These are phyloP conservation scores for Viridothelium virens DNA, from an alignment of 495 filamentous ascomycete genomes.

Conservation along the genomic window DNA sequence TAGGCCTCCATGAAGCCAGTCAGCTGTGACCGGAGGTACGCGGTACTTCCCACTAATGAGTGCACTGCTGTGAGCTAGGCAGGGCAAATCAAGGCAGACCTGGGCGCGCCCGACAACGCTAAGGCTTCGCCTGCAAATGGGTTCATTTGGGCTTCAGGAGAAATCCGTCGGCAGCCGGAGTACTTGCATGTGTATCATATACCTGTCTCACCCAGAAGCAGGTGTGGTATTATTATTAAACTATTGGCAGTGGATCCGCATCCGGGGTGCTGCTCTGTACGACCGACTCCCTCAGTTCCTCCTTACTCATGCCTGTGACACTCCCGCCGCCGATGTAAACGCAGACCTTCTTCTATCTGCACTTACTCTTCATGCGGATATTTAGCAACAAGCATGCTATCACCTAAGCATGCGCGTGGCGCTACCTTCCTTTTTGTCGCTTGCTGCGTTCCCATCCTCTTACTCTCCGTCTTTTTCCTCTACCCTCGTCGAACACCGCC, in stretches of 20 bases:
- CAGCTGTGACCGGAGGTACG: too few relatives aligned
- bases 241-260: neutral
- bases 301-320: neutral
- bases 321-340: neutral
- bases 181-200: too few relatives aligned
- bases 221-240: neutral
- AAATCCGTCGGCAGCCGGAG: too few relatives aligned
- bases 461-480: neutral
- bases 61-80: too few relatives aligned
- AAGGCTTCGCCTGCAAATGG: too few relatives aligned
- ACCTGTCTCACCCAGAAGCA: neutral
- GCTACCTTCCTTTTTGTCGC: neutral
- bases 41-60: too few relatives aligned
- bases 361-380: neutral
- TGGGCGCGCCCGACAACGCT: too few relatives aligned
- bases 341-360: neutral
- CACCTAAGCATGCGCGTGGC: neutral
- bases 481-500: neutral
- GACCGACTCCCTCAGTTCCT: neutral
- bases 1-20: too few relatives aligned
- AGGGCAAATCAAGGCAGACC: too few relatives aligned
- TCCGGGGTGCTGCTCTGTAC: neutral
- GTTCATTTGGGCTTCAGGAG: too few relatives aligned
- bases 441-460: constrained; percentile 3
- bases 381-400: neutral